Percentiles rank a stretch among this genome's conserved stretches.
Evolutionary conservation across 306 rosid species (phyloP).

Genomic region (Prosopis cineraria): DNA sequence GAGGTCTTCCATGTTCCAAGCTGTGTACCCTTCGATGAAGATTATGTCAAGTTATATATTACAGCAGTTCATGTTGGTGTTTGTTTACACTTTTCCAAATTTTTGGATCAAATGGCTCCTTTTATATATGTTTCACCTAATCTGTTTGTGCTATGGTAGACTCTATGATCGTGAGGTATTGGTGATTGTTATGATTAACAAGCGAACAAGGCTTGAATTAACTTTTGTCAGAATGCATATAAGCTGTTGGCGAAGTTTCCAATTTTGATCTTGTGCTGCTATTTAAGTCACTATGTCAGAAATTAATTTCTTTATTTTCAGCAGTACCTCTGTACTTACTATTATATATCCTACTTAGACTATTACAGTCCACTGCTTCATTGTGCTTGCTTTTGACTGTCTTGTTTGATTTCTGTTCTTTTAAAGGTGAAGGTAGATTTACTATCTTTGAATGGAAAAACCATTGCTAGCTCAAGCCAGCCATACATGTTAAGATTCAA

Average conservation of each 20-base stretch:
- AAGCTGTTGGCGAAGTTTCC: background rate
- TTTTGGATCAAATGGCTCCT: background rate
- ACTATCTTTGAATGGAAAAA: constrained; percentile 64
- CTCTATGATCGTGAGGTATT: background rate
- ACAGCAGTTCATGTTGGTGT: background rate
- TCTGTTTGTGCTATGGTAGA: background rate
- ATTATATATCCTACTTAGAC: background rate
- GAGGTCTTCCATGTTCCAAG: background rate
- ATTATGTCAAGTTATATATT: background rate
- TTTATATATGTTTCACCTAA: background rate
- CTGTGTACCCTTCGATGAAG: background rate
- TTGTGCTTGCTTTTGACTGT: constrained; percentile 28
- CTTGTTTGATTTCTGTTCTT: constrained; percentile 28
- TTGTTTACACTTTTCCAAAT: background rate
- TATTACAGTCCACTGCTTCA: constrained; percentile 18
- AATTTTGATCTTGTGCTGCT: background rate
- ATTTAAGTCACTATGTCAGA: background rate
- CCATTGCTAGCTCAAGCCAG: constrained; percentile 68
- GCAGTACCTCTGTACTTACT: background rate
- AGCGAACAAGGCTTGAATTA: background rate
- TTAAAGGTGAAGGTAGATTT: constrained; percentile 72
- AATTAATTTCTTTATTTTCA: constrained; percentile 4
- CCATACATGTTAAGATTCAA: constrained; percentile 77
- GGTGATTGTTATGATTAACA: background rate
- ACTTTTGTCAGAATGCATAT: background rate